phyloP scores from a whole-genome alignment of 371 early-diverging fungal genomes.

The Mucor piriformis region DNA sequence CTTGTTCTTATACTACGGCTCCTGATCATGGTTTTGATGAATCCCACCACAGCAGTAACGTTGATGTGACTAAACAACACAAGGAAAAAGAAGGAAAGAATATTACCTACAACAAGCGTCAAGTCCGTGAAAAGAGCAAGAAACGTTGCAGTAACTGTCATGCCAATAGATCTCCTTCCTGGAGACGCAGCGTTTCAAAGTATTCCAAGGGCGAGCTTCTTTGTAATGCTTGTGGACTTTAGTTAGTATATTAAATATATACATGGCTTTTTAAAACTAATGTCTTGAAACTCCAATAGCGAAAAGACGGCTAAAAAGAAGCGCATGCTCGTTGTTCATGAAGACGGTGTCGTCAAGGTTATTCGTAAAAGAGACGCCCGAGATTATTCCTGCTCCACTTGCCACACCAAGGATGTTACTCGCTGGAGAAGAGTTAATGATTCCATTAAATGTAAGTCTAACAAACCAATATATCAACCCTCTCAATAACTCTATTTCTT shows the following conservation, averaged over 20 bases:
- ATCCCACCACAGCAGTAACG: background rate
- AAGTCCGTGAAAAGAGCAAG: conserved; percentile 9
- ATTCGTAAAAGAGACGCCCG: conserved; percentile 20
- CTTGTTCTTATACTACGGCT: no score
- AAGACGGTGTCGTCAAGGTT: conserved; percentile 19
- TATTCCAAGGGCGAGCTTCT: conserved; percentile 53
- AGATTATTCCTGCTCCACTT: conserved; percentile 8
- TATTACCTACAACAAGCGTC: background rate
- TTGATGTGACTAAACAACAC: background rate
- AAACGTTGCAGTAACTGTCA: conserved; percentile 83
- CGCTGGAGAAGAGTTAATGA: conserved; percentile 24
- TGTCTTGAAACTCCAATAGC: no score
- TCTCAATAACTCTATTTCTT: background rate
- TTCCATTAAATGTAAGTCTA: conserved; percentile 1
- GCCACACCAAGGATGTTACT: conserved; percentile 15
- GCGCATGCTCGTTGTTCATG: conserved; percentile 21
- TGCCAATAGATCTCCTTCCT: conserved; percentile 89
- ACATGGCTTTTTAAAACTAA: no score
- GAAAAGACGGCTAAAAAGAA: conserved; percentile 22
- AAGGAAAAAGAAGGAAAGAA: background rate
- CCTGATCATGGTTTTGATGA: no score
- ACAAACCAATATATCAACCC: no score
- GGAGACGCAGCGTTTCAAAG: conserved; percentile 85
- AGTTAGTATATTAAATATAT: no score
- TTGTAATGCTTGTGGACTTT: conserved; percentile 98